Evolutionary conservation across 2,329 filamentous ascomycete genomes (phyloP).

Genomic region (Parafenestella ontariensis): DNA sequence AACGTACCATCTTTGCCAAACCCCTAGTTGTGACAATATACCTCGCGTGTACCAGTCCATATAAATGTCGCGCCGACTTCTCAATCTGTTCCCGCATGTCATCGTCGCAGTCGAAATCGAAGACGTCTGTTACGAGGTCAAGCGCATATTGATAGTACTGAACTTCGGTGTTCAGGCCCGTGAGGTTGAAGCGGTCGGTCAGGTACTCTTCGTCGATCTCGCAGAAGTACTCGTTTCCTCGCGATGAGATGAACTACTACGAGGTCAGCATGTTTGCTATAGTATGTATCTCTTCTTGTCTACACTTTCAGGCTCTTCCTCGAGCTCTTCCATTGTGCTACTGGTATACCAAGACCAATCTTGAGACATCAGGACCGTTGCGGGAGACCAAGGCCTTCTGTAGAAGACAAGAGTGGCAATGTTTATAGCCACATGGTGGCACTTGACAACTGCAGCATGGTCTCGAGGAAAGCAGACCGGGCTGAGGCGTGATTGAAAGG

Average conservation of each 20-base stretch:
- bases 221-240: constrained; percentile 99
- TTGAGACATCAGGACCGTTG: background rate
- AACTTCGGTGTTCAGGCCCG: constrained; percentile 94
- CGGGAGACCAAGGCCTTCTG: constrained; percentile 3
- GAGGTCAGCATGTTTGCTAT: constrained; percentile 13
- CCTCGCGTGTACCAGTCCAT: constrained; percentile 92
- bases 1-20: constrained; percentile 87
- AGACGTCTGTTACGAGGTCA: constrained; percentile 96
- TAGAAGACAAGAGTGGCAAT: constrained; percentile 6
- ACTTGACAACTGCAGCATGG: constrained; percentile 11
- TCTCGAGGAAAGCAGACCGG: constrained; percentile 4
- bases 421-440: background rate
- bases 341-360: background rate
- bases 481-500: constrained; percentile 13
- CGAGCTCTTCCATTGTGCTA: background rate
- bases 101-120: constrained; percentile 98
- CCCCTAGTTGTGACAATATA: constrained; percentile 97
- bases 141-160: constrained; percentile 99
- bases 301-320: constrained; percentile 11
- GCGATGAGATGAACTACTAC: constrained; percentile 89
- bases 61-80: constrained; percentile 93
- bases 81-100: constrained; percentile 98
- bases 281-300: background rate
- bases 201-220: constrained; percentile 99
- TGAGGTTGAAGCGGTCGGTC: constrained; percentile 97